These are phyloP conservation scores for Phaffia rhodozyma DNA, from an alignment of 1,284 basidiomycete species.

Conservation along the genomic window DNA sequence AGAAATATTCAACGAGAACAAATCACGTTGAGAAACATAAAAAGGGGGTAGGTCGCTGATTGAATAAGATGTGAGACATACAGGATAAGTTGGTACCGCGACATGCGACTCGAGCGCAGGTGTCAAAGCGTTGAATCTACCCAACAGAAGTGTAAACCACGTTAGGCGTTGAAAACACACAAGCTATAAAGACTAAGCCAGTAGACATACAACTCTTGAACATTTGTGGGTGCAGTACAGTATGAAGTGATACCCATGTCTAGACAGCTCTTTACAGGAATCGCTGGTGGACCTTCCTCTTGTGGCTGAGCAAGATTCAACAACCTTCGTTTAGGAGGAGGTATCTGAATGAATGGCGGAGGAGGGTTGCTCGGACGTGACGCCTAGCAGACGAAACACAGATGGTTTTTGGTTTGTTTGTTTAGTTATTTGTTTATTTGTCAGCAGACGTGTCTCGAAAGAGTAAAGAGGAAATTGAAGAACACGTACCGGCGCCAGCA, in stretches of 20 bases:
- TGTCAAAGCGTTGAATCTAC: constrained; percentile 58
- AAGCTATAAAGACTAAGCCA: not conserved
- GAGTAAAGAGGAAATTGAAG: not conserved
- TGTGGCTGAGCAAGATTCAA: constrained; percentile 30
- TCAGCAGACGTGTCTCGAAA: not conserved
- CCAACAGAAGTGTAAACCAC: not conserved
- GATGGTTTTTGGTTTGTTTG: not conserved
- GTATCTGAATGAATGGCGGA: constrained; percentile 33
- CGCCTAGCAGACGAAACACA: constrained; percentile 21
- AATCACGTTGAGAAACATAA: constrained; percentile 46
- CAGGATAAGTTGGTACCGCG: constrained; percentile 8
- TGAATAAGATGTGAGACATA: not conserved
- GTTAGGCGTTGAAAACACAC: not conserved
- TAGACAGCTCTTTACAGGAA: constrained; percentile 36
- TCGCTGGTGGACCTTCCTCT: constrained; percentile 30
- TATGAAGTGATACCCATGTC: constrained; percentile 37
- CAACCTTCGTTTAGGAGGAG: constrained; percentile 29
- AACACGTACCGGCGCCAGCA: constrained; percentile 34
- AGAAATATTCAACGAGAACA: not conserved
- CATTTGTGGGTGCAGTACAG: constrained; percentile 70
- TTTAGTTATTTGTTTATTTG: no score
- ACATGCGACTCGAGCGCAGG: constrained; percentile 82
- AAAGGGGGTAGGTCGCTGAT: not conserved
- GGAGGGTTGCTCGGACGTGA: constrained; percentile 25
- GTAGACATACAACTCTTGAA: constrained; percentile 64